Evolutionary conservation across 1,284 basidiomycete species (phyloP).

Genomic region (Mycena citricolor): DNA sequence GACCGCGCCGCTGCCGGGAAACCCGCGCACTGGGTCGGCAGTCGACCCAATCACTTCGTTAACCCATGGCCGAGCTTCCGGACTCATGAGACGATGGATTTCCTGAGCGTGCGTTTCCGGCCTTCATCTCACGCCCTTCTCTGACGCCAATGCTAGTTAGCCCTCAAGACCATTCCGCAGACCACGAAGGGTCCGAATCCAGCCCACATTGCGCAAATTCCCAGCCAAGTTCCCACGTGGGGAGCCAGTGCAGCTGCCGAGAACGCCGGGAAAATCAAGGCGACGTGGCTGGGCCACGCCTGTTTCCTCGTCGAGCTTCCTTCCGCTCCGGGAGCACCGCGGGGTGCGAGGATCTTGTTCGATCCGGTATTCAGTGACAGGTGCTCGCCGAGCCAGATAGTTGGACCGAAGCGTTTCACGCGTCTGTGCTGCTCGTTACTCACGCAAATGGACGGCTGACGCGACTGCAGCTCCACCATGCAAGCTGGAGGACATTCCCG

Average conservation of each 20-base stretch:
- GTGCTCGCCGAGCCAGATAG: slow-evolving; percentile 54
- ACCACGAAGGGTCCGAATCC: slow-evolving; percentile 22
- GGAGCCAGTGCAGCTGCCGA: slow-evolving; percentile 24
- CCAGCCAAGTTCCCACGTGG: slow-evolving; percentile 40
- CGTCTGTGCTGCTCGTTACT: slow-evolving; percentile 34
- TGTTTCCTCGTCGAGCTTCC: slow-evolving; percentile 72
- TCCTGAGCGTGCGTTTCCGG: slow-evolving; percentile 19
- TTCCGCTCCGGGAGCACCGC: slow-evolving; percentile 29
- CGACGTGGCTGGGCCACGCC: slow-evolving; percentile 76
- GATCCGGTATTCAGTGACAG: slow-evolving; percentile 71
- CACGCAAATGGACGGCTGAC: background rate
- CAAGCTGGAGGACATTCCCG: slow-evolving; percentile 56
- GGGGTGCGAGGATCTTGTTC: slow-evolving; percentile 66
- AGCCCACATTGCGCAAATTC: slow-evolving; percentile 13
- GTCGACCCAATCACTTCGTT: slow-evolving; percentile 29
- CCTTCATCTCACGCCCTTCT: background rate
- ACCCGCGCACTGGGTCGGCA: slow-evolving; percentile 29
- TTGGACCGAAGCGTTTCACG: slow-evolving; percentile 60
- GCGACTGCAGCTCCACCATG: slow-evolving; percentile 50
- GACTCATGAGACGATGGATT: slow-evolving; percentile 19
- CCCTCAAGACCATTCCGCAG: slow-evolving; percentile 9
- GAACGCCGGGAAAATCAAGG: slow-evolving; percentile 47
- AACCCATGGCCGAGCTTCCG: slow-evolving; percentile 45
- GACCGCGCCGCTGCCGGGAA: slow-evolving; percentile 15
- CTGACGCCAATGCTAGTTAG: slow-evolving; percentile 14